Conservation (phyloP, 2,329 filamentous ascomycete genomes). For the Aspergillus cejpii region DNA sequence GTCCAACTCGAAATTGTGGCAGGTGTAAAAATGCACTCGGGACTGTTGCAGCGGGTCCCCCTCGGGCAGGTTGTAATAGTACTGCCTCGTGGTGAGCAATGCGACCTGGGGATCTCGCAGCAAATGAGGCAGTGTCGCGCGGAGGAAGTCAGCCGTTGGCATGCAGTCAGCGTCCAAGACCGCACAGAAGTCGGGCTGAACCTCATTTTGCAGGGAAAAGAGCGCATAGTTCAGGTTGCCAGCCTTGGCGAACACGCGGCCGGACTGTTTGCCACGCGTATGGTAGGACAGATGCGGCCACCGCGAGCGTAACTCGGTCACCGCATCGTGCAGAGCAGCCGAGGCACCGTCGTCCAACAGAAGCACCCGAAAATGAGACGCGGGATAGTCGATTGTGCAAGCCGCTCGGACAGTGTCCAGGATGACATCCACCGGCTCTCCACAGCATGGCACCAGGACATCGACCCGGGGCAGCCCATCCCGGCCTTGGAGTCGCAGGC, state of each 20-base stretch:
- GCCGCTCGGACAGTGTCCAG: slow-evolving; percentile 53
- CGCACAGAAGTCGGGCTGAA: slow-evolving; percentile 27
- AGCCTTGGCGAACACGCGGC: slow-evolving; percentile 31
- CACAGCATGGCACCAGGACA: slow-evolving; percentile 53
- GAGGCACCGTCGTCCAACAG: slow-evolving; percentile 52
- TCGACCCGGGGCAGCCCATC: slow-evolving; percentile 50
- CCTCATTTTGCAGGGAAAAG: slow-evolving; percentile 18
- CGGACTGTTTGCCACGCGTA: slow-evolving; percentile 42
- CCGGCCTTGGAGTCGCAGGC: slow-evolving; percentile 24
- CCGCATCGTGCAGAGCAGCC: slow-evolving; percentile 35
- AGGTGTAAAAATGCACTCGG: slow-evolving; percentile 29
- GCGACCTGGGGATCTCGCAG: slow-evolving; percentile 23
- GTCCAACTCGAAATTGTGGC: slow-evolving; percentile 30
- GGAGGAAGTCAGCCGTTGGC: slow-evolving; percentile 31
- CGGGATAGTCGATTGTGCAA: slow-evolving; percentile 51
- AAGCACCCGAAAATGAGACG: slow-evolving; percentile 48
- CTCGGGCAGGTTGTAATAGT: slow-evolving; percentile 30
- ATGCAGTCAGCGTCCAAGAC: slow-evolving; percentile 36
- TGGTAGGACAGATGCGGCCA: slow-evolving; percentile 51
- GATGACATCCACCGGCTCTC: slow-evolving; percentile 51
- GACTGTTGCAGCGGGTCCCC: slow-evolving; percentile 29
- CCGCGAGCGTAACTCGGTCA: slow-evolving; percentile 35
- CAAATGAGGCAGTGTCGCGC: slow-evolving; percentile 34
- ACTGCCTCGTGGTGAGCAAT: slow-evolving; percentile 31
- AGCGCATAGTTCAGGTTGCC: slow-evolving; percentile 36